Conservation (phyloP, 2,329 filamentous ascomycete genomes). For the Claviceps digitariae region DNA sequence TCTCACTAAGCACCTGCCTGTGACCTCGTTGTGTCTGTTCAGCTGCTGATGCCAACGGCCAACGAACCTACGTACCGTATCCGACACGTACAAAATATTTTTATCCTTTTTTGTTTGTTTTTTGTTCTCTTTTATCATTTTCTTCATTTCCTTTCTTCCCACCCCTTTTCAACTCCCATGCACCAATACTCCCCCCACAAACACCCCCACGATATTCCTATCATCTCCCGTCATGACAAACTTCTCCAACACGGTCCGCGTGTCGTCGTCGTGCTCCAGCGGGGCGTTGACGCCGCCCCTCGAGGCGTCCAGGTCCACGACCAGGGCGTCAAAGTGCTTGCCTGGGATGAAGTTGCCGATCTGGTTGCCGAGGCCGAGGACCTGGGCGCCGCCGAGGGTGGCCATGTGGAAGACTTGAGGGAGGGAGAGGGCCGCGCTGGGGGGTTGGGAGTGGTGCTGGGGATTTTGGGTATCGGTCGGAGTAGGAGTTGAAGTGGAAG, state of each 20-base stretch:
- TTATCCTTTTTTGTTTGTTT: too few relatives aligned
- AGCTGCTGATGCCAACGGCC: too few relatives aligned
- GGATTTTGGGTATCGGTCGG: conserved; percentile 3
- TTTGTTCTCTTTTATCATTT: not conserved
- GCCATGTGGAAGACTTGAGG: conserved; percentile 45
- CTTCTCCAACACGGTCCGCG: conserved; percentile 41
- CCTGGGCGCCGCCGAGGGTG: conserved; percentile 45
- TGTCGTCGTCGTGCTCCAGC: conserved; percentile 34
- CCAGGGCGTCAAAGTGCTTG: conserved; percentile 49
- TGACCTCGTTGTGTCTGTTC: too few relatives aligned
- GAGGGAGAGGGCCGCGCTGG: conserved; percentile 26
- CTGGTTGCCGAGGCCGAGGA: conserved; percentile 38
- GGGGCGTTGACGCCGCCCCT: conserved; percentile 34
- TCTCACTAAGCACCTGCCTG: too few relatives aligned
- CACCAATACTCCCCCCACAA: conserved; percentile 30
- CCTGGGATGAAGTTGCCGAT: conserved; percentile 44
- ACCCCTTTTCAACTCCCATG: too few relatives aligned
- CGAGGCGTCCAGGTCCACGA: conserved; percentile 26
- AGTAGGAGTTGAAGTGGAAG: too few relatives aligned
- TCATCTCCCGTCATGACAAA: conserved; percentile 55
- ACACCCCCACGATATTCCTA: conserved; percentile 43
- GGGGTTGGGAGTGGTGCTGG: conserved; percentile 4
- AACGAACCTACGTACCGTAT: too few relatives aligned
- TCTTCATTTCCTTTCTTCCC: not conserved
- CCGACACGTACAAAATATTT: too few relatives aligned